Percentiles rank a stretch among this genome's conserved stretches.
Conservation (phyloP, 2,329 filamentous ascomycete genomes). For the Aspergillus cejpii region DNA sequence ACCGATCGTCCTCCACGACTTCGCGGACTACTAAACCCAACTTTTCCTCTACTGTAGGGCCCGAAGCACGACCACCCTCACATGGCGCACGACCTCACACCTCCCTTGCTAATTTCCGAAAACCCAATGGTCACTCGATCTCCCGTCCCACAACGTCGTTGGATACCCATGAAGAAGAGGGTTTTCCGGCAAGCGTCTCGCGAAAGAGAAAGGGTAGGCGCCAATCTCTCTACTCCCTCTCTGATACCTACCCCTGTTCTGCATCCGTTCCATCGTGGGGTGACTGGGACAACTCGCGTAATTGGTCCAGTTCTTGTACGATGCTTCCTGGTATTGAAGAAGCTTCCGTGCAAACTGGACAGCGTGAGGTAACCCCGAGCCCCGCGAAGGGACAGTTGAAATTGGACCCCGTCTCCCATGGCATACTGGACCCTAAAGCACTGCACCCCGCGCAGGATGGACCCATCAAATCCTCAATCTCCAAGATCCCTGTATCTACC, state of each 20-base stretch:
- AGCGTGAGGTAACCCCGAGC: constrained; percentile 4
- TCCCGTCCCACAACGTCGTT: constrained; percentile 40
- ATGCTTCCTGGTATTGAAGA: not conserved
- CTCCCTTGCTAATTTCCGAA: constrained; percentile 47
- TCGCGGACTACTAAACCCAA: constrained; percentile 43
- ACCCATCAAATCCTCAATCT: constrained; percentile 10
- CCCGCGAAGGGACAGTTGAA: constrained; percentile 6
- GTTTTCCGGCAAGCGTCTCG: constrained; percentile 28
- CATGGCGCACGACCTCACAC: constrained; percentile 47
- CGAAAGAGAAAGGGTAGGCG: constrained; percentile 51
- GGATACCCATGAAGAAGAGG: constrained; percentile 38
- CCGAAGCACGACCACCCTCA: constrained; percentile 45
- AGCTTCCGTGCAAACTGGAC: not conserved
- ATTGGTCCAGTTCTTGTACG: not conserved
- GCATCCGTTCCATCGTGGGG: constrained; percentile 1
- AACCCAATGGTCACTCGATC: constrained; percentile 41
- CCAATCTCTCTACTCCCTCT: constrained; percentile 29
- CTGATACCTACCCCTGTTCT: constrained; percentile 3
- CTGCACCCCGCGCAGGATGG: constrained; percentile 8
- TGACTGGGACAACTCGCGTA: not conserved
- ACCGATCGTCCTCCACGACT: constrained; percentile 38
- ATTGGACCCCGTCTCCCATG: constrained; percentile 7
- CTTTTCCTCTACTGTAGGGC: constrained; percentile 54
- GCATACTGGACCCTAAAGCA: constrained; percentile 10
- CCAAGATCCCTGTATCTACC: constrained; percentile 24